Evolutionary conservation across 1,284 basidiomycete species (phyloP).

Genomic region (Apiotrichum montevideense): DNA sequence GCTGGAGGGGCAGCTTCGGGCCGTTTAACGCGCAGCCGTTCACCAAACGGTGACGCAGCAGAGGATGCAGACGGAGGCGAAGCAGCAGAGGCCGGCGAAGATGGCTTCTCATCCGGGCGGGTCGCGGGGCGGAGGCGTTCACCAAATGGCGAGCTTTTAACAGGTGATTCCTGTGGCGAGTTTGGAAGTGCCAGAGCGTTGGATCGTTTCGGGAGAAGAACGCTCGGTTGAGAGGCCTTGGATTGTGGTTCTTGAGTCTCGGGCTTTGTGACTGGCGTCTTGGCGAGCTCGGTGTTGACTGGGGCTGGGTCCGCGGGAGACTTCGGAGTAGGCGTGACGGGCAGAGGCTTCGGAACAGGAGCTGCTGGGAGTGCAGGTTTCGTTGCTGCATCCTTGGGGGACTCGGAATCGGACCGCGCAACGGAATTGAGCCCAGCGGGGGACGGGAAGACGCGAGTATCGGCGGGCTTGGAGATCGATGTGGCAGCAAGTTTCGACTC

Average conservation of each 20-base stretch:
- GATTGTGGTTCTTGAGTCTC: neutral
- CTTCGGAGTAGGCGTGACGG: no score
- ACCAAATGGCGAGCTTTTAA: constrained; percentile 22
- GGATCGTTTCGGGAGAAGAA: neutral
- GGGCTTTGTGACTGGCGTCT: neutral
- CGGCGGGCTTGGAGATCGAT: neutral
- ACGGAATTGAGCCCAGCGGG: neutral
- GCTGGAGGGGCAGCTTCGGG: neutral
- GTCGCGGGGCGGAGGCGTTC: constrained; percentile 3
- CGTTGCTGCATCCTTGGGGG: no score
- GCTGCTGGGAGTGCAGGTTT: no score
- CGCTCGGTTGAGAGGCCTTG: neutral
- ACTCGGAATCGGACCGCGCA: no score
- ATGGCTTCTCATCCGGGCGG: neutral
- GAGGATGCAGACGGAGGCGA: neutral
- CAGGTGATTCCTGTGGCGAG: neutral
- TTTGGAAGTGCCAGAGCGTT: constrained; percentile 9
- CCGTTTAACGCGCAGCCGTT: neutral
- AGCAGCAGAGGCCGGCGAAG: no score
- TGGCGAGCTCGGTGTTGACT: neutral
- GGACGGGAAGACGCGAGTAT: neutral
- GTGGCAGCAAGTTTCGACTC: neutral
- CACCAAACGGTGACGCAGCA: neutral
- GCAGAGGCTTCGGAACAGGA: no score
- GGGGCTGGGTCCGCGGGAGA: no score